A percentile compares a stretch with the other conserved stretches of the same genome.
Evolutionary conservation across 768 basidiomycete species (phyloP).

Genomic region (Amanita inopinata): DNA sequence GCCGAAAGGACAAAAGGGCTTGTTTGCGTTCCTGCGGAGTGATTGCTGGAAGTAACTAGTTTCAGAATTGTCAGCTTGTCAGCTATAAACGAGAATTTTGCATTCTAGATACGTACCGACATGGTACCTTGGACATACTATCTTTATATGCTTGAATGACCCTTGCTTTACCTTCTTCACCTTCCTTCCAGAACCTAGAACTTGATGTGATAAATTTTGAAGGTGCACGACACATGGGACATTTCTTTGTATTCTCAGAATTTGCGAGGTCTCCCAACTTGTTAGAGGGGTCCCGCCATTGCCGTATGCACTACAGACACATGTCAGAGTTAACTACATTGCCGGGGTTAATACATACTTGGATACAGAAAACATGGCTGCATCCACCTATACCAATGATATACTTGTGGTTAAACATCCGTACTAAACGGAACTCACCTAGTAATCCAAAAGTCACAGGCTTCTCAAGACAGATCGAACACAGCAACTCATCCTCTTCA

Average conservation of each 20-base stretch:
- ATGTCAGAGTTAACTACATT: constrained; percentile 6
- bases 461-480: constrained; percentile 69
- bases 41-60: constrained; percentile 56
- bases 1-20: constrained; percentile 69
- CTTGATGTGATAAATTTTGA: constrained; percentile 70
- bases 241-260: constrained; percentile 61
- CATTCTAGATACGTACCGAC: constrained; percentile 40
- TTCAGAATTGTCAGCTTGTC: neutral
- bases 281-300: constrained; percentile 59
- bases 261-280: constrained; percentile 41
- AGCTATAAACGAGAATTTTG: neutral
- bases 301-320: constrained; percentile 55
- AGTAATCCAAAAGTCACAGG: constrained; percentile 62
- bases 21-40: constrained; percentile 22
- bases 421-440: constrained; percentile 25
- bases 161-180: constrained; percentile 39
- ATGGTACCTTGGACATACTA: constrained; percentile 64
- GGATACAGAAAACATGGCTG: constrained; percentile 69
- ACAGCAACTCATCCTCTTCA: constrained; percentile 39
- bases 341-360: constrained; percentile 29
- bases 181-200: constrained; percentile 52
- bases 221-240: constrained; percentile 63
- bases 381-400: constrained; percentile 45
- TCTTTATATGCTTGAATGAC: constrained; percentile 52
- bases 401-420: constrained; percentile 3